phyloP scores from a whole-genome alignment of 2,329 filamentous ascomycete species.

The Chrysoporthe cubensis region DNA sequence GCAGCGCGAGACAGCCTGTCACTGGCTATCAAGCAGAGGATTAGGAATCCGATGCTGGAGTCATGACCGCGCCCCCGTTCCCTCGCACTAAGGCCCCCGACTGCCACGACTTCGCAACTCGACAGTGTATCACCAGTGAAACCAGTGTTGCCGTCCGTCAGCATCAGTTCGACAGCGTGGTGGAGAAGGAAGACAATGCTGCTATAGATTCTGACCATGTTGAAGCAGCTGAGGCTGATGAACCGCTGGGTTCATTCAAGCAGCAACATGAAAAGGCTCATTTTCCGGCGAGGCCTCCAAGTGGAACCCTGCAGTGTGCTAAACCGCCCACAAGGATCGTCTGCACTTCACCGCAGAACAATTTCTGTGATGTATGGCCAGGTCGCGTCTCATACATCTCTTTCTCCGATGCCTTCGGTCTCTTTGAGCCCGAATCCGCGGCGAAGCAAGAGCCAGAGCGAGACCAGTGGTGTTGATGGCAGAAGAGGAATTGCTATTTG shows the following conservation, averaged over 20 bases:
- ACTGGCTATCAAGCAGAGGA: not conserved
- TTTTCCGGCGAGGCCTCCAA: too few relatives aligned
- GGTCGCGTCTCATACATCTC: not conserved
- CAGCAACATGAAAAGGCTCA: too few relatives aligned
- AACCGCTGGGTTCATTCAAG: too few relatives aligned
- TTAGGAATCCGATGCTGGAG: slow-evolving; percentile 2
- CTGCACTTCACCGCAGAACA: not conserved
- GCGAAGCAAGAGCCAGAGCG: too few relatives aligned
- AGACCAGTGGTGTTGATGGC: not conserved
- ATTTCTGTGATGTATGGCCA: not conserved
- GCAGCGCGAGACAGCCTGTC: not conserved
- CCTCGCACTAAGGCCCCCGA: not conserved
- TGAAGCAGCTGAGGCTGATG: too few relatives aligned
- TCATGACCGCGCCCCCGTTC: not conserved
- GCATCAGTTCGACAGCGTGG: not conserved
- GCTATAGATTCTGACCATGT: not conserved
- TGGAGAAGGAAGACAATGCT: not conserved
- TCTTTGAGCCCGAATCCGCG: not conserved
- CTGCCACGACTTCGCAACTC: not conserved
- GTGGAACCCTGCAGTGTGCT: too few relatives aligned
- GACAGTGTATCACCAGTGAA: not conserved
- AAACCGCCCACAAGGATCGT: not conserved
- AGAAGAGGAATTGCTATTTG: not conserved
- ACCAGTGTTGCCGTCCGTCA: not conserved
- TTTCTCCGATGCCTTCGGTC: not conserved